Evolutionary conservation across 768 basidiomycete genomes (phyloP).

Genomic region (Psilocybe subaeruginosa): DNA sequence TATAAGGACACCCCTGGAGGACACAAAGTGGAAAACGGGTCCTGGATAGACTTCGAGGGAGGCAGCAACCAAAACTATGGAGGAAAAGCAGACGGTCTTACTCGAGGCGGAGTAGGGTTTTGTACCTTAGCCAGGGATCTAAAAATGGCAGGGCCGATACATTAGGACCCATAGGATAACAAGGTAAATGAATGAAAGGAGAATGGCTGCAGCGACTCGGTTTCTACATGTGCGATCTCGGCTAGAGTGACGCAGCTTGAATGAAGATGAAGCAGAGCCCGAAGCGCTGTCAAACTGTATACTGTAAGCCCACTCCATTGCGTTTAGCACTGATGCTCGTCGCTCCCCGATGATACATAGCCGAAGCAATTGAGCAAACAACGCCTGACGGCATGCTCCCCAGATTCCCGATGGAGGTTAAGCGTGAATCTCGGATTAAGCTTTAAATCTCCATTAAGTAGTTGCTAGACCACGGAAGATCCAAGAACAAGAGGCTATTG

Average conservation of each 20-base stretch:
- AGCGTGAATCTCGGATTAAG: not conserved
- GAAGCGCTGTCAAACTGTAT: not conserved
- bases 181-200: slow-evolving; percentile 3
- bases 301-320: not conserved
- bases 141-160: not conserved
- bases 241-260: not conserved
- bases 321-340: not conserved
- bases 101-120: not conserved
- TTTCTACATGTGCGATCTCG: not conserved
- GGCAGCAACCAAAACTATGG: not conserved
- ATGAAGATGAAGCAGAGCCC: no score
- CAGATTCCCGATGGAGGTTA: not conserved
- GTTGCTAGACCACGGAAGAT: no score
- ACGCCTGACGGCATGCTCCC: slow-evolving; percentile 1
- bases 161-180: not conserved
- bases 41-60: not conserved
- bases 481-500: no score
- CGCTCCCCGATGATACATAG: not conserved
- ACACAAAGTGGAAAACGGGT: not conserved
- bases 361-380: not conserved
- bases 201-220: not conserved
- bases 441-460: not conserved
- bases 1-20: not conserved
- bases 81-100: not conserved
- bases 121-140: not conserved